Percentiles rank a stretch among this genome's conserved stretches.
Evolutionary conservation across 2,329 filamentous ascomycete species (phyloP).

Genomic region (Stromatinia cepivora): DNA sequence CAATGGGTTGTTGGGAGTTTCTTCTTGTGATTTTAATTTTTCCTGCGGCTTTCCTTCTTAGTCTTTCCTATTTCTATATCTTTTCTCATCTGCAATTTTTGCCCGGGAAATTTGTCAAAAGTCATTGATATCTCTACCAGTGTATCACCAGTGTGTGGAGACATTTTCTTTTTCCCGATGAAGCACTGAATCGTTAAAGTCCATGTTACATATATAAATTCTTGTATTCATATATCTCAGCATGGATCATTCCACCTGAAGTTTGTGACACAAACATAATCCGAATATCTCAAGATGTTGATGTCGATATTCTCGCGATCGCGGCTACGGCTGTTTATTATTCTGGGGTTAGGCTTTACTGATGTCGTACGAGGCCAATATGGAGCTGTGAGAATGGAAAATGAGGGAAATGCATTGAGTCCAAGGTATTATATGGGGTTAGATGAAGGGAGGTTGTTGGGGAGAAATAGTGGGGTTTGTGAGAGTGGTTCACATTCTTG

Average conservation of each 20-base stretch:
- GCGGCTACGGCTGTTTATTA: not conserved
- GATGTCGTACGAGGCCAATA: slow-evolving; percentile 1
- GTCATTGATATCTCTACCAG: not conserved
- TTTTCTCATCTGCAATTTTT: not conserved
- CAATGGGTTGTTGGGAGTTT: not conserved
- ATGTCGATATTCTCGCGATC: slow-evolving; percentile 1
- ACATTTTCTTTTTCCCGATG: not conserved
- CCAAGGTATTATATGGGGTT: slow-evolving; percentile 34
- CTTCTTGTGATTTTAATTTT: not conserved
- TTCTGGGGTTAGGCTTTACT: not conserved
- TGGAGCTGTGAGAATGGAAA: slow-evolving; percentile 11
- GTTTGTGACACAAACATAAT: not conserved
- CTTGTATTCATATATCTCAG: not conserved
- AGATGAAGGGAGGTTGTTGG: slow-evolving; percentile 23
- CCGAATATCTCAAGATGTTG: not conserved
- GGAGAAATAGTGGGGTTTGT: slow-evolving; percentile 30
- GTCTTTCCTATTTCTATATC: not conserved
- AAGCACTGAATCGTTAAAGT: not conserved
- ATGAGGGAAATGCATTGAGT: slow-evolving; percentile 27
- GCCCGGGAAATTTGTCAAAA: not conserved
- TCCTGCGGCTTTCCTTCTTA: not conserved
- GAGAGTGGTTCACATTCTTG: slow-evolving; percentile 34
- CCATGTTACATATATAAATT: not conserved
- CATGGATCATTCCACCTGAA: not conserved
- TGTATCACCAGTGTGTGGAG: not conserved